Base-by-base conservation (phyloP, 768 basidiomycete genomes). In the Phlebiopsis flavidoalba region DNA sequence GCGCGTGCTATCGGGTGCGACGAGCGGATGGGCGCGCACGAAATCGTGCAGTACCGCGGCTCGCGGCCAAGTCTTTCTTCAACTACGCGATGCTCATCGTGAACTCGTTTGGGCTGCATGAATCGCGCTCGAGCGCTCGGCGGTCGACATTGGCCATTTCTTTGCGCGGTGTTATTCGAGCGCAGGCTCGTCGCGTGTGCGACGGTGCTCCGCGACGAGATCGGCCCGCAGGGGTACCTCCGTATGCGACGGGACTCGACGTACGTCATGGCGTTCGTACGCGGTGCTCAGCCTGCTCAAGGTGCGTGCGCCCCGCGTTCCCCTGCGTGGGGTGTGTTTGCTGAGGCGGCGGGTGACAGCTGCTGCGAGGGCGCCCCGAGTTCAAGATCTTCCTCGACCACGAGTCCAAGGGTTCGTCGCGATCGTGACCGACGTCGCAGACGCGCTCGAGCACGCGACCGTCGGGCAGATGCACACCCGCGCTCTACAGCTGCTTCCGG, bases 61-160 rank as follows among this genome's bases (percentile, higher is more conserved):
- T 80, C 53, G 83, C 84, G 46, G 79, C 82, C 26, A 77, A 83
- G 64, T 95, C 94, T 69, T 93, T 93, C 71, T 89, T 83, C 75
- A 83, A 92, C 70, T 96, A 96, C 67, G 84, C 88, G 24, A 83
- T 85, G 75, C 83, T 99, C 55, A 91, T 97, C 40, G 76, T 98
- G 60, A 95, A 97, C 70, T 96, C 95, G 1, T 99, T 99, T 66
- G 96, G 96, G 11, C 80, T 99, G 47, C 95, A 99, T n/a, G 72
- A 91, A 96, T n/a, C 69, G 93, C 96, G n/a, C 75, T 98, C 59
- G 95, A 96, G 73, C 81, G 83, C 19, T 80, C 83, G 3, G 74
- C 82, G 0, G 73, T 89, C 47, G 85, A 94, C 68, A 86, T 91
- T 46, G 86, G 86, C 0, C 87, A 94, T 74, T 94, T 94, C 76